A percentile compares a stretch with the other conserved stretches of the same genome.
Evolutionary conservation across 2,329 filamentous ascomycete genomes (phyloP).

Genomic region (Metarhizium guizhouense): DNA sequence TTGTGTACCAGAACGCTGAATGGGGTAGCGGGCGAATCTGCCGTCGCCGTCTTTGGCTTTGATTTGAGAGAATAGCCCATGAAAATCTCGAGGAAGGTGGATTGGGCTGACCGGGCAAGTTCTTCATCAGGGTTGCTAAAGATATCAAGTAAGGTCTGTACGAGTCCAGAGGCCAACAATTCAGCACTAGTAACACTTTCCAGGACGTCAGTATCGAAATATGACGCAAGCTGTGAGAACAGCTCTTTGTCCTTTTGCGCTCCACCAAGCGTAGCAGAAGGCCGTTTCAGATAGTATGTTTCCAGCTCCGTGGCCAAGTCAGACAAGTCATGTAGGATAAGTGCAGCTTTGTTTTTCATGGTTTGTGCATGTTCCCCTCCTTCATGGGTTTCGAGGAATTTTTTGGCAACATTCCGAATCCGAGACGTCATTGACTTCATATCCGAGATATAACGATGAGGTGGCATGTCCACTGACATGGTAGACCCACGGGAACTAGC

Average conservation of each 20-base stretch:
- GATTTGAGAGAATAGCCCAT: constrained; percentile 68
- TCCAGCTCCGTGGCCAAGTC: constrained; percentile 64
- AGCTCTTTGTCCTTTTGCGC: constrained; percentile 47
- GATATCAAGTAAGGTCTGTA: constrained; percentile 72
- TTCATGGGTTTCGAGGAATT: constrained; percentile 78
- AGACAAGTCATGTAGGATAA: constrained; percentile 67
- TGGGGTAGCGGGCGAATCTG: constrained; percentile 65
- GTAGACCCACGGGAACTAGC: constrained; percentile 58
- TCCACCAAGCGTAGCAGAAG: constrained; percentile 30
- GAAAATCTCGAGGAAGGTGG: constrained; percentile 84
- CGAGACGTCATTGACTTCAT: constrained; percentile 49
- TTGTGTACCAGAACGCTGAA: constrained; percentile 91
- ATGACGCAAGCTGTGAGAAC: constrained; percentile 67
- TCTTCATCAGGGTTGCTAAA: constrained; percentile 64
- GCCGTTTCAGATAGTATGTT: constrained; percentile 54
- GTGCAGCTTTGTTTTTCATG: constrained; percentile 69
- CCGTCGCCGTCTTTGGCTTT: constrained; percentile 53
- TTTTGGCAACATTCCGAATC: constrained; percentile 69
- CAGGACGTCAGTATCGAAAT: constrained; percentile 81
- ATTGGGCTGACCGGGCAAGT: constrained; percentile 58
- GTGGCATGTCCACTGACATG: constrained; percentile 51
- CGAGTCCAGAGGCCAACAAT: constrained; percentile 80
- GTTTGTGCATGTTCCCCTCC: constrained; percentile 59
- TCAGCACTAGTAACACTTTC: constrained; percentile 96
- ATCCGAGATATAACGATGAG: constrained; percentile 38